Evolutionary conservation across 441 rosid genomes (phyloP).

Genomic region (Mallotus repandus): DNA sequence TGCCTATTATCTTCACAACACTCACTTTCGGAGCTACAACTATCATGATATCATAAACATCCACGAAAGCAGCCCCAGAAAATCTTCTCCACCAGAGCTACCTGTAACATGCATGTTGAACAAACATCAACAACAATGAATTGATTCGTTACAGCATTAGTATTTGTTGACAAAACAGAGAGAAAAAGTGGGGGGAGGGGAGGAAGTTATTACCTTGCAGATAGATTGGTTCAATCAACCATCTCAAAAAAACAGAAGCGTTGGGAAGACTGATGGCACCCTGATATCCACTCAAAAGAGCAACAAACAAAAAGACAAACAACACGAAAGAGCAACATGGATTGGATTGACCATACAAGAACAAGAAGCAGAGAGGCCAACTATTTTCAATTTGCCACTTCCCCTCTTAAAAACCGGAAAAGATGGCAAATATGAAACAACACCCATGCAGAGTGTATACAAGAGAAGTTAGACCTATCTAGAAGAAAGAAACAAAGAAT

Average conservation of each 20-base stretch:
- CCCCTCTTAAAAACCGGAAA: conserved; percentile 49
- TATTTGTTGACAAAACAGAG: background rate
- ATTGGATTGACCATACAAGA: conserved; percentile 18
- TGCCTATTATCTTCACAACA: conserved; percentile 8
- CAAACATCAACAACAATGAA: conserved; percentile 1
- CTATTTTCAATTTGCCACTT: conserved; percentile 39
- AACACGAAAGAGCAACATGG: conserved; percentile 28
- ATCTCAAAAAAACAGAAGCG: conserved; percentile 27
- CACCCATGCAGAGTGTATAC: conserved; percentile 24
- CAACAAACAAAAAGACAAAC: conserved; percentile 17
- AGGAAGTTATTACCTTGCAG: conserved; percentile 28
- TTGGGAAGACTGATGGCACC: conserved; percentile 4
- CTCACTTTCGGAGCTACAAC: conserved; percentile 15
- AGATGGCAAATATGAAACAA: conserved; percentile 35
- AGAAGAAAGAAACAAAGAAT: conserved; percentile 22
- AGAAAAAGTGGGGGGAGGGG: too few relatives aligned
- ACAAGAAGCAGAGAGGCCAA: conserved; percentile 30
- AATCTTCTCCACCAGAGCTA: conserved; percentile 22
- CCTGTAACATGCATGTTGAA: conserved; percentile 28
- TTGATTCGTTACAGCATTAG: too few relatives aligned
- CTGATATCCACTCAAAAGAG: background rate
- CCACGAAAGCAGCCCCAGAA: conserved; percentile 17
- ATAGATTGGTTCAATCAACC: conserved; percentile 25
- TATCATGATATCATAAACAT: conserved; percentile 6
- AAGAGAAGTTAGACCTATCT: conserved; percentile 30